Evolutionary conservation across 179 eudicot genomes (phyloP).

Genomic region (Drosera spatulata): DNA sequence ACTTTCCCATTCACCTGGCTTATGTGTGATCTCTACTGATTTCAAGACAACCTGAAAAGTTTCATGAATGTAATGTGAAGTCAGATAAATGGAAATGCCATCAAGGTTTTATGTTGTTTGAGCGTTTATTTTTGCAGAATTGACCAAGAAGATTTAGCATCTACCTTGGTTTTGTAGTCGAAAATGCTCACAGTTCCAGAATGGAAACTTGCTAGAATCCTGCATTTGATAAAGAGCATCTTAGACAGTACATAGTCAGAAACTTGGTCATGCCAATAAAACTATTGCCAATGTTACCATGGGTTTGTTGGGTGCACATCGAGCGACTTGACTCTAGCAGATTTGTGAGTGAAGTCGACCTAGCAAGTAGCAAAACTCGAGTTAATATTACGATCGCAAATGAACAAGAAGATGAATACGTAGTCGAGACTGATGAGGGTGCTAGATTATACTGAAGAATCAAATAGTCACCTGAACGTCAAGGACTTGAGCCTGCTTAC

Average conservation of each 20-base stretch:
- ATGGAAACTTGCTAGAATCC: slow-evolving; percentile 34
- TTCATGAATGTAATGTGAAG: too few species aligned
- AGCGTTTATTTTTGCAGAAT: neutral
- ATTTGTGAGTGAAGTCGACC: slow-evolving; percentile 24
- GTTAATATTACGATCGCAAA: neutral
- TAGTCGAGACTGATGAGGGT: neutral
- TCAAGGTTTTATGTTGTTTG: neutral
- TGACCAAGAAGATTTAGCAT: neutral
- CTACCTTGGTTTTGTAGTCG: slow-evolving; percentile 39
- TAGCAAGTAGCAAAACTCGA: neutral
- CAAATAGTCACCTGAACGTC: slow-evolving; percentile 10
- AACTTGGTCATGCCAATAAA: neutral
- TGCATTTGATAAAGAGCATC: slow-evolving; percentile 6
- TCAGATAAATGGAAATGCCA: neutral
- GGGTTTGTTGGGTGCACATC: slow-evolving; percentile 41
- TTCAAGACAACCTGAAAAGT: too few species aligned
- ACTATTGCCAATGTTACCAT: slow-evolving; percentile 15
- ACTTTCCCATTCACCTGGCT: too few species aligned
- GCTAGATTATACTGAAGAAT: neutral
- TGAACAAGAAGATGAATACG: neutral
- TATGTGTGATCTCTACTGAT: too few species aligned
- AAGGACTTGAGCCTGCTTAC: slow-evolving; percentile 10
- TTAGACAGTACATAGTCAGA: neutral
- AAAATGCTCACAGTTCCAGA: slow-evolving; percentile 37
- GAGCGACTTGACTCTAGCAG: slow-evolving; percentile 36